Evolutionary conservation across 1,284 basidiomycete genomes (phyloP).

Genomic region (Hortiboletus rubellus): DNA sequence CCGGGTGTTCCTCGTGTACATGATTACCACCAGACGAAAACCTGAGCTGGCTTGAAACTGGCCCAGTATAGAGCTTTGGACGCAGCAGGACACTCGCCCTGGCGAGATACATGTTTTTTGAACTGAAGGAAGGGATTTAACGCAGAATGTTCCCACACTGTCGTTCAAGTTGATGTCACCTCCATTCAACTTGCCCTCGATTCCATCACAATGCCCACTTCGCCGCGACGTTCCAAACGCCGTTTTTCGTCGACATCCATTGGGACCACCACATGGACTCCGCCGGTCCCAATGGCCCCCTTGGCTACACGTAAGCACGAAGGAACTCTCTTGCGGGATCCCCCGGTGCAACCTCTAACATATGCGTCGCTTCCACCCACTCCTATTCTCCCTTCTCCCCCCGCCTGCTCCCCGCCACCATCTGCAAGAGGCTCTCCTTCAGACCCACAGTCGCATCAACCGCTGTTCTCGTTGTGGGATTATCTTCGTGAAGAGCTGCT

Average conservation of each 20-base stretch:
- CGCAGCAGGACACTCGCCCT: constrained; percentile 37
- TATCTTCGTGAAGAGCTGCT: constrained; percentile 86
- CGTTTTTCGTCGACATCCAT: constrained; percentile 35
- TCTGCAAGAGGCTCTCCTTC: constrained; percentile 7
- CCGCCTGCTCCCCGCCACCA: constrained; percentile 31
- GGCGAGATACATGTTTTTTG: constrained; percentile 31
- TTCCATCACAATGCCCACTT: constrained; percentile 30
- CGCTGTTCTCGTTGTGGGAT: constrained; percentile 86
- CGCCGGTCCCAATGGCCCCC: constrained; percentile 10
- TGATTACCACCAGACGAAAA: constrained; percentile 40
- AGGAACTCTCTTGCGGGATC: constrained; percentile 15
- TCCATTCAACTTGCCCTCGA: neutral
- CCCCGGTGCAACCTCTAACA: constrained; percentile 28
- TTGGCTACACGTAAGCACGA: constrained; percentile 20
- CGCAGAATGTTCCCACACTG: constrained; percentile 21
- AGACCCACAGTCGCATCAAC: constrained; percentile 17
- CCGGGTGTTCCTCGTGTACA: constrained; percentile 38
- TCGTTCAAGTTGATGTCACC: neutral
- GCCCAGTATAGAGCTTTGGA: constrained; percentile 21
- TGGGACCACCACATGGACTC: constrained; percentile 26
- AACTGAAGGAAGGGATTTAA: neutral
- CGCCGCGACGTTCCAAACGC: constrained; percentile 35
- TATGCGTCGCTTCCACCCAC: constrained; percentile 74
- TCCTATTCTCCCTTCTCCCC: constrained; percentile 54
- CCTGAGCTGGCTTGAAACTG: constrained; percentile 36